Evolutionary conservation across 2,329 filamentous ascomycete genomes (phyloP), one percentile per base, ranked within the genome.

Genomic region (Hypocrella siamensis): DNA sequence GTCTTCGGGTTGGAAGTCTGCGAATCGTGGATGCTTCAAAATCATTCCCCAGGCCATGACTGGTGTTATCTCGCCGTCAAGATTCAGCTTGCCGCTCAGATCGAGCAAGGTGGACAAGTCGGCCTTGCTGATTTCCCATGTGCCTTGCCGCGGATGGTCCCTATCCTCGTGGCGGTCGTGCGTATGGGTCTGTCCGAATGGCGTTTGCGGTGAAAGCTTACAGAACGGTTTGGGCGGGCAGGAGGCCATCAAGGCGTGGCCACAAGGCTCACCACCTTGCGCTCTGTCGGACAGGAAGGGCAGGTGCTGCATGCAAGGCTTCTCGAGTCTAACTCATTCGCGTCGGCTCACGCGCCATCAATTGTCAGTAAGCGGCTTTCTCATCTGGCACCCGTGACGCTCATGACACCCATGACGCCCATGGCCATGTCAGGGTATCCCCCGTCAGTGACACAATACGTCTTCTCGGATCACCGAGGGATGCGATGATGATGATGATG

Each of bases 11-110:
- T 62, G 71, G 41, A 94, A 57, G 42, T 79, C 72, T 5, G 51
- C 49, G 40, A 86, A 74, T 38, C 78, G 65, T 24, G 79, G 71
- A 53, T 90, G 77, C 28, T 65, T 67, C 39, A 84, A 61, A 31
- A 96, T 67, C 57, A 82, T 79, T 31, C 83, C 79, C 74, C 90
- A 88, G 1, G 86, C 86, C 83, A 93, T 93, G 42, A 94, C 81
- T 0, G 90, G 90, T 14, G 88, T 96, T 46, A 96, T 82, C 56
- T 92, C 83, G 32, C 84, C 84, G 38, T 90, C 82, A 3, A 90
- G 71, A 43, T 90, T 77, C 17, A 94, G 65, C 44, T 77, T 75
- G 43, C 76, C 71, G 57, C 84, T 93, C 34, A 94, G 66, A 48
- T 93, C 80, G 37, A 94, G 68, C 33, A 96, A 63, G 33, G 80